Percentiles rank a stretch among this genome's conserved stretches.
Conservation (phyloP, 768 basidiomycete species). For the Coprinopsis cinerea region DNA sequence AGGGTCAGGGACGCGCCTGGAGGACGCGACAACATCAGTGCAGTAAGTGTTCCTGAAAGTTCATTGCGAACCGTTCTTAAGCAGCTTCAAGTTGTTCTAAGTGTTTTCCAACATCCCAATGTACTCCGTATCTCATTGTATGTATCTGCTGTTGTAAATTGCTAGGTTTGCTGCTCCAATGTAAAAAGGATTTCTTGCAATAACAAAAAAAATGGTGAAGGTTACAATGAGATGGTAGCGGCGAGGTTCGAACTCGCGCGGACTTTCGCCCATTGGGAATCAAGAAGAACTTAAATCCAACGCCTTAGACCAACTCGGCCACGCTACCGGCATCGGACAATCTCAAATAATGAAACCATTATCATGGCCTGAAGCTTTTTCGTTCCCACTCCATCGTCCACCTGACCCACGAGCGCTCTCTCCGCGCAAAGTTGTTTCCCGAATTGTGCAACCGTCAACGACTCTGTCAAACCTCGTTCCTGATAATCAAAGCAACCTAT, state of each 20-base stretch:
- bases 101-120: too few relatives aligned
- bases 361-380: background rate
- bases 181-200: background rate
- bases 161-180: background rate
- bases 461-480: too few relatives aligned
- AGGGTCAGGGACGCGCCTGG: conserved; percentile 69
- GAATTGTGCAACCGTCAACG: too few relatives aligned
- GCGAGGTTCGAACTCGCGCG: conserved; percentile 93
- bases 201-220: background rate
- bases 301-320: conserved; percentile 91
- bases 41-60: conserved; percentile 21
- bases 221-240: conserved; percentile 49
- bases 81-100: conserved; percentile 17
- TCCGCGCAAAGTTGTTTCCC: background rate
- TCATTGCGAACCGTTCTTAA: background rate
- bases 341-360: background rate
- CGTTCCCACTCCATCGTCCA: conserved; percentile 2
- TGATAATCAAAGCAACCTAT: too few relatives aligned
- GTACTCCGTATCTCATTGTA: too few relatives aligned
- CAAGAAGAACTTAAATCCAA: conserved; percentile 76
- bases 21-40: conserved; percentile 53
- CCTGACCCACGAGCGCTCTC: too few relatives aligned
- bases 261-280: conserved; percentile 79
- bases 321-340: conserved; percentile 42
- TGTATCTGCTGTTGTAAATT: background rate